These are phyloP conservation scores for Entophlyctis luteolus DNA, from an alignment of 192 early-diverging fungal species.

Conservation along the genomic window DNA sequence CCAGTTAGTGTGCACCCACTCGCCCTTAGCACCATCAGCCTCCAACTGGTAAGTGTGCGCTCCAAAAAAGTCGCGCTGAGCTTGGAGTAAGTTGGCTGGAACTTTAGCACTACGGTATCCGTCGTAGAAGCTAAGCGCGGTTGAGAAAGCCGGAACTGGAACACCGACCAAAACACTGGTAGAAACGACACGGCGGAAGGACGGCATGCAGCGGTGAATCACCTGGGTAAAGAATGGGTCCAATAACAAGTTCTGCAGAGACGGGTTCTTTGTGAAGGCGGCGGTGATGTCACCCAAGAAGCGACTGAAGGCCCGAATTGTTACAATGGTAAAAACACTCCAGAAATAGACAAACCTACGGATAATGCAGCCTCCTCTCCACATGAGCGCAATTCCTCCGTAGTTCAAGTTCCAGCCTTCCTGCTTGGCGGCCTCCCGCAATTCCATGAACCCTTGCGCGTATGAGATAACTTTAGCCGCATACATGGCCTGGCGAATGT, in stretches of 20 bases:
- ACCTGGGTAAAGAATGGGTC: slow-evolving; percentile 95
- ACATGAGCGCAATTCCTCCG: slow-evolving; percentile 97
- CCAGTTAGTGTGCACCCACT: slow-evolving; percentile 93
- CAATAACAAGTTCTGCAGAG: slow-evolving; percentile 85
- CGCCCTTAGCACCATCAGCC: slow-evolving; percentile 56
- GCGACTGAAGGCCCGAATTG: slow-evolving; percentile 39
- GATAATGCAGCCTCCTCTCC: slow-evolving; percentile 98
- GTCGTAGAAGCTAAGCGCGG: slow-evolving; percentile 94
- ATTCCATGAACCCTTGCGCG: slow-evolving; percentile 97
- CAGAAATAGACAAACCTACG: slow-evolving; percentile 51
- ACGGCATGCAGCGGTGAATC: slow-evolving; percentile 71
- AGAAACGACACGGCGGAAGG: slow-evolving; percentile 84
- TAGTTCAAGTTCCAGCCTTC: slow-evolving; percentile 93
- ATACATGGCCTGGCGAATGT: slow-evolving; percentile 89
- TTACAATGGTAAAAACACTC: neutral
- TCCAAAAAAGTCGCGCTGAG: slow-evolving; percentile 94
- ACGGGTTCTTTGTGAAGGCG: slow-evolving; percentile 83
- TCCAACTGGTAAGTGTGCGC: slow-evolving; percentile 92
- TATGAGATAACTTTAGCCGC: slow-evolving; percentile 99
- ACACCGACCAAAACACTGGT: slow-evolving; percentile 78
- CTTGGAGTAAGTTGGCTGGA: slow-evolving; percentile 94
- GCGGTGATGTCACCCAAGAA: slow-evolving; percentile 97
- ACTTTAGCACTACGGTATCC: slow-evolving; percentile 86
- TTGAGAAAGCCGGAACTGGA: slow-evolving; percentile 82
- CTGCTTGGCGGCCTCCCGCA: slow-evolving; percentile 90